phyloP scores from a whole-genome alignment of 2,329 filamentous ascomycete genomes.

The Pestalotiopsis sp. region DNA sequence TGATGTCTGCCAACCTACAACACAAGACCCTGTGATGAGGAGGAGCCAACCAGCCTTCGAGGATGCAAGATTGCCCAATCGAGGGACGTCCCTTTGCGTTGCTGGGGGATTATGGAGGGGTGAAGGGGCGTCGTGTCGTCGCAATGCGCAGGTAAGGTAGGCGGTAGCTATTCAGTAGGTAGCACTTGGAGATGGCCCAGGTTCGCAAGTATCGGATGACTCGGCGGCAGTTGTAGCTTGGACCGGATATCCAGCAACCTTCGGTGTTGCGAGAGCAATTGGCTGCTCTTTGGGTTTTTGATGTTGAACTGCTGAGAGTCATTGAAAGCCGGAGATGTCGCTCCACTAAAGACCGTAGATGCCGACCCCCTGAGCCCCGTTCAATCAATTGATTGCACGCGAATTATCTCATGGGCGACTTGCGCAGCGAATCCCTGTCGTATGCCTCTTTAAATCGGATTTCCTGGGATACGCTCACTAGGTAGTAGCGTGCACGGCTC shows the following conservation, averaged over 20 bases:
- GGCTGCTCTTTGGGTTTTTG: neutral
- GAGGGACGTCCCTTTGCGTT: neutral
- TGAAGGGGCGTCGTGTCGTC: neutral
- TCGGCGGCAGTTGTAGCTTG: neutral
- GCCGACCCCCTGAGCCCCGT: constrained; percentile 5
- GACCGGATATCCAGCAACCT: neutral
- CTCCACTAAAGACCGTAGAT: constrained; percentile 12
- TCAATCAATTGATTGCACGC: neutral
- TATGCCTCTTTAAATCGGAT: too few relatives aligned
- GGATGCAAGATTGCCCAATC: constrained; percentile 6
- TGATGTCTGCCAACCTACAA: neutral
- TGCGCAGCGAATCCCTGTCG: neutral
- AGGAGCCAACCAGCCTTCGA: constrained; percentile 1
- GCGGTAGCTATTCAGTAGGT: neutral
- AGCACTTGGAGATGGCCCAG: neutral
- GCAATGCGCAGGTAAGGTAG: neutral
- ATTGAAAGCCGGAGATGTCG: neutral
- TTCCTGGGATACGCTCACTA: neutral
- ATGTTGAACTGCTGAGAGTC: constrained; percentile 3
- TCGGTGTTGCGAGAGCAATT: neutral
- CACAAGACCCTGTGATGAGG: constrained; percentile 5
- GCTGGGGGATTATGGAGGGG: neutral
- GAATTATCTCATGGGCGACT: neutral
- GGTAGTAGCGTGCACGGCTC: constrained; percentile 8
- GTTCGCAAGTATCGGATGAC: neutral